Evolutionary conservation across 306 rosid species (phyloP).

Genomic region (Castanospermum australe): DNA sequence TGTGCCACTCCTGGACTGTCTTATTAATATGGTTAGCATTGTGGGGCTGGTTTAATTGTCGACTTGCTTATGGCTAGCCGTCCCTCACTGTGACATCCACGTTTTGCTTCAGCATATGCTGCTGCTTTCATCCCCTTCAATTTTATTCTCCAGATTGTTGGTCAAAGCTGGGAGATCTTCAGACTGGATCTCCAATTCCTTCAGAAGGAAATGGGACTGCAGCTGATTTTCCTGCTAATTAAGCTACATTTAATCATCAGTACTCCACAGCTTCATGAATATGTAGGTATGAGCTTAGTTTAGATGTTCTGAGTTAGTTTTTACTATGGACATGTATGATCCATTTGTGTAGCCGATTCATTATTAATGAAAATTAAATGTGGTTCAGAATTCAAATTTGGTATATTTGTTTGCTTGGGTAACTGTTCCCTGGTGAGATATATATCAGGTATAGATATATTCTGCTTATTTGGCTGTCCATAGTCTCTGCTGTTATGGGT

Average conservation of each 20-base stretch:
- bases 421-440: background rate
- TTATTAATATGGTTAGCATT: constrained; percentile 21
- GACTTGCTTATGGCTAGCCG: constrained; percentile 21
- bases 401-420: constrained; percentile 26
- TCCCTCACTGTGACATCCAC: constrained; percentile 22
- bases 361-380: background rate
- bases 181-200: constrained; percentile 23
- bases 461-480: background rate
- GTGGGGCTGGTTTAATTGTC: constrained; percentile 48
- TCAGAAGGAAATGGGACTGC: constrained; percentile 46
- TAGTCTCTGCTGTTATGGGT: background rate
- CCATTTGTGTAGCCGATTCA: background rate
- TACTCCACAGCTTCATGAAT: constrained; percentile 38
- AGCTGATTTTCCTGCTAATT: constrained; percentile 43
- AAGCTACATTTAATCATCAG: constrained; percentile 41
- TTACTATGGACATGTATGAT: constrained; percentile 8
- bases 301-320: constrained; percentile 2
- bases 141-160: constrained; percentile 23
- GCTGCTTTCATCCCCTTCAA: constrained; percentile 26
- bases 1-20: constrained; percentile 12
- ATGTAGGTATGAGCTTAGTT: constrained; percentile 61
- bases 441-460: background rate
- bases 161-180: constrained; percentile 33
- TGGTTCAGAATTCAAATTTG: constrained; percentile 19
- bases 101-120: constrained; percentile 21